phyloP scores from a whole-genome alignment of 108 stramenopile species.

The Schizochytrium sp. region DNA sequence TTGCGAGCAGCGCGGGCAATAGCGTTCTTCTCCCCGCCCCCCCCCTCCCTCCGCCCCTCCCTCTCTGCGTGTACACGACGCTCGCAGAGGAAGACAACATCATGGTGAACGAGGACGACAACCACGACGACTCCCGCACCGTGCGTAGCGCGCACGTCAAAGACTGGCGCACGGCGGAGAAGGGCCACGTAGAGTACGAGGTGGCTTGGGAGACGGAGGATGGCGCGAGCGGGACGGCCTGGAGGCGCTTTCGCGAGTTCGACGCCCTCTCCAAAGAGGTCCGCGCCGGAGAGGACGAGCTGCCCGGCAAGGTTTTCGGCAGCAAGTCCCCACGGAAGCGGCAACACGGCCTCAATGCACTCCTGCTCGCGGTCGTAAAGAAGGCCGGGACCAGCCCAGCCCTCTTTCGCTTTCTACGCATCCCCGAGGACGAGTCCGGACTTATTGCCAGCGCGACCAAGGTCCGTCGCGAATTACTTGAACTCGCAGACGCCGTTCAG shows the following conservation, averaged over 20 bases:
- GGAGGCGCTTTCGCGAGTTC: not conserved
- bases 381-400: not conserved
- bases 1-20: too few species aligned
- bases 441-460: not conserved
- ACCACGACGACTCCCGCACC: not conserved
- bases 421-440: not conserved
- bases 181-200: not conserved
- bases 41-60: too few species aligned
- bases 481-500: not conserved
- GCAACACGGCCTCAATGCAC: not conserved
- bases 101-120: too few species aligned
- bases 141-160: not conserved
- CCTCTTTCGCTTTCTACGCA: not conserved
- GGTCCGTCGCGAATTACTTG: not conserved
- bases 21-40: too few species aligned
- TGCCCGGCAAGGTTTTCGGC: not conserved
- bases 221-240: not conserved
- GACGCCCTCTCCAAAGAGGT: not conserved
- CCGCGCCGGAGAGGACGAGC: not conserved
- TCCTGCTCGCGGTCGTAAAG: not conserved
- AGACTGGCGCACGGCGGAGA: not conserved
- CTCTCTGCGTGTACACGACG: too few species aligned
- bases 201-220: not conserved
- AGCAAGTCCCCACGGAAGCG: not conserved
- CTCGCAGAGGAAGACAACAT: too few species aligned